Base-by-base conservation (phyloP, 2,329 filamentous ascomycete genomes). In the Fusarium sororula region DNA sequence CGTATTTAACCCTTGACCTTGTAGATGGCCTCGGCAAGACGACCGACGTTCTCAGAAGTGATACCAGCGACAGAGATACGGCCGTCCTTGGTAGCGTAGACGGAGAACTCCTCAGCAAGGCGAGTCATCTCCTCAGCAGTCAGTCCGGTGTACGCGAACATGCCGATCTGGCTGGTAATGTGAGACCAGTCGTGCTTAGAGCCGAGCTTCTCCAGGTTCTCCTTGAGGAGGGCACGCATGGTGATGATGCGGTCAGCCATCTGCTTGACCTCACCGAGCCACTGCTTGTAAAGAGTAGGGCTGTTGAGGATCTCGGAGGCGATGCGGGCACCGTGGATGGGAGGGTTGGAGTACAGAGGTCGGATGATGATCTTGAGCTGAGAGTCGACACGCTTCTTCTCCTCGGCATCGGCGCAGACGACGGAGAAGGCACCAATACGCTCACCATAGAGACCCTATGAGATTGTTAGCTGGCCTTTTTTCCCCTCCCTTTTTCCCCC, bases 211-310 rank as follows among this genome's bases (percentile, higher is more conserved):
- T 98, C 94, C 63, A 99, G 91, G 87, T 98, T 97, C 79, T 94
- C 90, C 90, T 96, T 97, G 82, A 99, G 91, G 63, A 98, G 90
- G 71, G 94, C 92, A 79, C 96, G 94, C 96, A 99, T 99, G 84
- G 91, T 94, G 85, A 99, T 98, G 88, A 99, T 99, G 82, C 96
- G 95, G 86, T 98, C 95, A 73, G 96, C 96, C 96, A 99, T 99
- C 79, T 89, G 94, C 92, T 98, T 98, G 85, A 99, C 95, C 87
- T 99, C 96, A 68, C 88, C 91, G 61, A 98, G 90, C 96, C 96
- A 99, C 87, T 98, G 94, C 86, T 94, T 86, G 89, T 98, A 95
- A 74, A 98, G 90, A 44, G 87, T 88, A 26, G 93, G 86, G 83
- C 94, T 92, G 87, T 95, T 96, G 81, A 99, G 90, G 84, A 99